Percentiles rank a stretch among this genome's conserved stretches.
Evolutionary conservation across 2,329 filamentous ascomycete species (phyloP).

Genomic region (Sporothrix brasiliensis): DNA sequence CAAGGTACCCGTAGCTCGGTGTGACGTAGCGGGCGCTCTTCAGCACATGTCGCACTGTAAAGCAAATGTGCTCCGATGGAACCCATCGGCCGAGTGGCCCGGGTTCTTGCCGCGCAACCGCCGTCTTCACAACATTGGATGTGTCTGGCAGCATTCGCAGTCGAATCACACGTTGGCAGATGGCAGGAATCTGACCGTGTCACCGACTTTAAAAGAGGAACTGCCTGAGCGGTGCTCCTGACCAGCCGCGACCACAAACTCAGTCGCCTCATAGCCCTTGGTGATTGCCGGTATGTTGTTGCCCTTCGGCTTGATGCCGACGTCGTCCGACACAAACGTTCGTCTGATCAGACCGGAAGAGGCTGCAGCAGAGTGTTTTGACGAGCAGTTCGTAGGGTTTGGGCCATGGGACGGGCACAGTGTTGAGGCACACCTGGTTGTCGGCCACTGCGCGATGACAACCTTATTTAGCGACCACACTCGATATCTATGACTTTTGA

Average conservation of each 20-base stretch:
- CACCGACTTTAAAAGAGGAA: conserved; percentile 59
- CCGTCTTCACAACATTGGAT: conserved; percentile 8
- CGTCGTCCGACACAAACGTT: conserved; percentile 29
- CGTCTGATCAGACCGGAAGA: conserved; percentile 29
- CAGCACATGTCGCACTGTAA: too few species aligned
- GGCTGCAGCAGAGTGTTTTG: conserved; percentile 28
- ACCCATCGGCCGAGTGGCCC: conserved; percentile 38
- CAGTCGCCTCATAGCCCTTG: conserved; percentile 66
- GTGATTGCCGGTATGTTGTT: conserved; percentile 33
- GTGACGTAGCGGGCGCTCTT: too few species aligned
- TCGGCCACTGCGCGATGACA: conserved; percentile 19
- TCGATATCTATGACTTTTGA: too few species aligned
- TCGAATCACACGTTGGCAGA: conserved; percentile 34
- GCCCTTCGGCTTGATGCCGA: conserved; percentile 27
- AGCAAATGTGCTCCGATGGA: conserved; percentile 39
- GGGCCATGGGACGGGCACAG: conserved; percentile 15
- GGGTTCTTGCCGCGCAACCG: conserved; percentile 34
- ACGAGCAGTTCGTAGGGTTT: conserved; percentile 27
- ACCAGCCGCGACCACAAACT: conserved; percentile 48
- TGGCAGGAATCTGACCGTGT: conserved; percentile 52
- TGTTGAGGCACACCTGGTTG: conserved; percentile 26
- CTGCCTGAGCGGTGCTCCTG: conserved; percentile 44
- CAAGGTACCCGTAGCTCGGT: too few species aligned
- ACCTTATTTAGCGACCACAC: background rate
- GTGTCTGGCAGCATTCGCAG: conserved; percentile 34